Evolutionary conservation across 352 stramenopile genomes (phyloP).

Genomic region (Phytophthora cryptogea): DNA sequence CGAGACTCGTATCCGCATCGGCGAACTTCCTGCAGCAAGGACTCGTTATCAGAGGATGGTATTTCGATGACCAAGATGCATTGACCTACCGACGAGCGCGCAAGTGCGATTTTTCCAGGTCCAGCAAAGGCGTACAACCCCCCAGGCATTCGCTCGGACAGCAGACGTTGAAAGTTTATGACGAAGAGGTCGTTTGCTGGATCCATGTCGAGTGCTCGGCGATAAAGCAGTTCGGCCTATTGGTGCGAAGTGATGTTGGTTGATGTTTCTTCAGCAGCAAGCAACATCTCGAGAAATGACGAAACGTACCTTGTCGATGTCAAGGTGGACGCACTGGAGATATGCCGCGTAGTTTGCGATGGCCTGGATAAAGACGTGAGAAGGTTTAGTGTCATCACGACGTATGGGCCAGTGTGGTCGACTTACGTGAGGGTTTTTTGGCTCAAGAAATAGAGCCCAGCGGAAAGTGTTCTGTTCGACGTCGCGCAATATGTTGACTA

Average conservation of each 20-base stretch:
- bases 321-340: slow-evolving; percentile 54
- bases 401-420: neutral
- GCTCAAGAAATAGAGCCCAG: slow-evolving; percentile 66
- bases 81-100: slow-evolving; percentile 40
- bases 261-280: neutral
- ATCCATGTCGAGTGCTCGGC: slow-evolving; percentile 60
- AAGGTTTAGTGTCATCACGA: neutral
- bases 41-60: neutral
- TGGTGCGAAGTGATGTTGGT: neutral
- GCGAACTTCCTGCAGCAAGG: slow-evolving; percentile 15
- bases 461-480: slow-evolving; percentile 65
- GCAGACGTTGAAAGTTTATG: slow-evolving; percentile 64
- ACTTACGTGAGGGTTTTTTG: slow-evolving; percentile 53
- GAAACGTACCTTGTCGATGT: slow-evolving; percentile 55
- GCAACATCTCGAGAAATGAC: neutral
- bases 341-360: slow-evolving; percentile 72
- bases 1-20: slow-evolving; percentile 8
- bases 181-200: slow-evolving; percentile 51
- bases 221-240: slow-evolving; percentile 68
- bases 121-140: slow-evolving; percentile 56
- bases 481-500: slow-evolving; percentile 26
- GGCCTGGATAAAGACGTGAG: slow-evolving; percentile 31
- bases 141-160: slow-evolving; percentile 51
- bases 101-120: slow-evolving; percentile 52
- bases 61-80: neutral